These are phyloP conservation scores for Aphanomyces cochlioides DNA, from an alignment of 352 stramenopile genomes.

Conservation along the genomic window DNA sequence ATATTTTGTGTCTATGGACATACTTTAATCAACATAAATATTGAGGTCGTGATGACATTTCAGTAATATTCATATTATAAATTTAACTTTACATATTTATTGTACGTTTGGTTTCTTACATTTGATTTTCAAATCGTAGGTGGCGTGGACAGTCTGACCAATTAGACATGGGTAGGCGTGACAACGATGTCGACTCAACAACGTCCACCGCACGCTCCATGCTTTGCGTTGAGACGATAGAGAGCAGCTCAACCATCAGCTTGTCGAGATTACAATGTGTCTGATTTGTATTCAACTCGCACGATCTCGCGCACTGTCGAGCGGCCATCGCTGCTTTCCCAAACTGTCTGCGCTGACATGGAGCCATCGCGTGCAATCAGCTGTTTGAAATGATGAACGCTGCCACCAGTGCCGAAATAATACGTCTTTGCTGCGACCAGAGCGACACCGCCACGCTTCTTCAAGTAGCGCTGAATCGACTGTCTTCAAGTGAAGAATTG, in stretches of 20 bases:
- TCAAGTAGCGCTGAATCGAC: constrained; percentile 76
- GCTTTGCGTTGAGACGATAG: too few relatives aligned
- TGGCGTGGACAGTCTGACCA: too few relatives aligned
- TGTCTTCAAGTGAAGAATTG: constrained; percentile 25
- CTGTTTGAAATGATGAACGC: constrained; percentile 77
- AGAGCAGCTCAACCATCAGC: too few relatives aligned
- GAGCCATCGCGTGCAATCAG: constrained; percentile 47
- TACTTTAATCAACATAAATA: neutral
- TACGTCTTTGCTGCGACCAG: constrained; percentile 83
- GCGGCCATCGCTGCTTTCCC: constrained; percentile 60
- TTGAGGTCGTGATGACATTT: neutral
- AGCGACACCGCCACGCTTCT: constrained; percentile 38
- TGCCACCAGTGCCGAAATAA: constrained; percentile 83
- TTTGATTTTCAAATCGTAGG: too few relatives aligned
- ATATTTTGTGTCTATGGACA: too few relatives aligned
- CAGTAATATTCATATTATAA: too few relatives aligned
- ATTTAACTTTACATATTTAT: too few relatives aligned
- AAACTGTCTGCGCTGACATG: constrained; percentile 57
- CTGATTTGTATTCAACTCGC: constrained; percentile 1
- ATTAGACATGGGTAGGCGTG: too few relatives aligned
- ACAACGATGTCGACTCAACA: too few relatives aligned
- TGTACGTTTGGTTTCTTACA: too few relatives aligned
- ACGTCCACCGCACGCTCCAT: too few relatives aligned
- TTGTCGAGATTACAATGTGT: too few relatives aligned
- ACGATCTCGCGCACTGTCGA: constrained; percentile 85